Percentiles rank a stretch among this genome's conserved stretches.
Evolutionary conservation across 225 moss, liverwort and hornwort species (phyloP).

Genomic region (Pseudoscleropodium purum): DNA sequence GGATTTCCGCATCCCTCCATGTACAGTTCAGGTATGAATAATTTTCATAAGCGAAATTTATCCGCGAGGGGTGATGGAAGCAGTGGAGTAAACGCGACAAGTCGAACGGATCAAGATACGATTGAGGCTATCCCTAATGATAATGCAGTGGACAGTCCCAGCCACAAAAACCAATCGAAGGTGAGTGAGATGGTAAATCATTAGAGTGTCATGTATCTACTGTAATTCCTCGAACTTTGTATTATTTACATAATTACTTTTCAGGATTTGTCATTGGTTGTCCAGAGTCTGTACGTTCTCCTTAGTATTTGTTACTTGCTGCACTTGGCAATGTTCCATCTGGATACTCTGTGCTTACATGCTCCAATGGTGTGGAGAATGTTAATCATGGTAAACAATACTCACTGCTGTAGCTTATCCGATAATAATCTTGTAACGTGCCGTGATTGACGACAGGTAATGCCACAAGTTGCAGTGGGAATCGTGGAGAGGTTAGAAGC

Average conservation of each 20-base stretch:
- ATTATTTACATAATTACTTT: background rate
- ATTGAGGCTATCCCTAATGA: constrained; percentile 11
- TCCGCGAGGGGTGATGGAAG: constrained; percentile 1
- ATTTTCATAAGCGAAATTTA: constrained; percentile 10
- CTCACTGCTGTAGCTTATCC: background rate
- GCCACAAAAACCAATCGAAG: background rate
- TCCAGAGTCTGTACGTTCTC: background rate
- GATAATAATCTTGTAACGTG: background rate
- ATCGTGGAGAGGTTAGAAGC: constrained; percentile 48
- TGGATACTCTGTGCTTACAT: background rate
- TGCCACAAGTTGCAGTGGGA: constrained; percentile 23
- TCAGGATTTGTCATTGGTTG: background rate
- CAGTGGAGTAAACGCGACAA: background rate
- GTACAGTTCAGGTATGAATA: constrained; percentile 18
- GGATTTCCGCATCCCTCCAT: constrained; percentile 12
- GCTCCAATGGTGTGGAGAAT: background rate
- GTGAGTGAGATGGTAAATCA: background rate
- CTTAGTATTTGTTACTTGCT: background rate
- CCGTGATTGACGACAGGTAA: background rate
- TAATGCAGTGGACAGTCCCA: background rate
- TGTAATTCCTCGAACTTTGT: background rate
- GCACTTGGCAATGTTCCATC: background rate
- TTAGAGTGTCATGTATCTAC: background rate
- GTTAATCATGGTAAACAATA: background rate
- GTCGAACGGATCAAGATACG: constrained; percentile 9